A percentile compares a stretch with the other conserved stretches of the same genome.
Evolutionary conservation across 805 yeast species (phyloP).

Genomic region (Zygotorulaspora chibaensis): DNA sequence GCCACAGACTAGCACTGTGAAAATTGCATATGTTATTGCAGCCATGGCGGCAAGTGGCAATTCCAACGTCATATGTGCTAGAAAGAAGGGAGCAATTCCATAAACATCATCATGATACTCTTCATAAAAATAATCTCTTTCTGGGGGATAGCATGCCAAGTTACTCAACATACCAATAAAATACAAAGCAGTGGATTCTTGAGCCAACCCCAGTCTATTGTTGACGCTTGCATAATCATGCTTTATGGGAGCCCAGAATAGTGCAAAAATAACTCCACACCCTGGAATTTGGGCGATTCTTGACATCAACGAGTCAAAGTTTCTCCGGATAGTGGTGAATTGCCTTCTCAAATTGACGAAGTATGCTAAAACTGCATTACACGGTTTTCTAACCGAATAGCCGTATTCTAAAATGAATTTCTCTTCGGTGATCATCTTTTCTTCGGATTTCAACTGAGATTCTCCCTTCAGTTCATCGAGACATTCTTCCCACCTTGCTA

Average conservation of each 20-base stretch:
- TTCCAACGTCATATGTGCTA: conserved; percentile 33
- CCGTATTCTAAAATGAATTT: conserved; percentile 17
- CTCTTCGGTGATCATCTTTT: conserved; percentile 14
- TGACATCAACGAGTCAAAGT: conserved; percentile 57
- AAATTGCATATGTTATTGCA: conserved; percentile 51
- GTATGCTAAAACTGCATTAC: conserved; percentile 31
- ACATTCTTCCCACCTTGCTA: conserved; percentile 37
- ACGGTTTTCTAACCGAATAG: conserved; percentile 21
- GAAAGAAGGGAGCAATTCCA: conserved; percentile 58
- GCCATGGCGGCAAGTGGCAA: conserved; percentile 37
- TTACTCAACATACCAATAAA: conserved; percentile 79
- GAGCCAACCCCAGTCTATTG: conserved; percentile 71
- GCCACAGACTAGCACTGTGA: conserved; percentile 68
- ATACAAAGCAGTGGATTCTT: conserved; percentile 66
- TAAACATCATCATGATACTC: conserved; percentile 73
- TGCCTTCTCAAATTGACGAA: conserved; percentile 38
- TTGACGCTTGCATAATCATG: conserved; percentile 47
- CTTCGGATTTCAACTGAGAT: not conserved
- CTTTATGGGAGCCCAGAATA: conserved; percentile 61
- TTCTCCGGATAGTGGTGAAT: conserved; percentile 40
- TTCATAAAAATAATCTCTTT: conserved; percentile 69
- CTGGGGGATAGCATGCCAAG: conserved; percentile 68
- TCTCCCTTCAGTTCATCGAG: not conserved
- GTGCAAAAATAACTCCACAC: conserved; percentile 58
- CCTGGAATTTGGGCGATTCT: conserved; percentile 62